Base-by-base conservation (phyloP, 495 filamentous ascomycete species). In the Aspergillus biplanus region DNA sequence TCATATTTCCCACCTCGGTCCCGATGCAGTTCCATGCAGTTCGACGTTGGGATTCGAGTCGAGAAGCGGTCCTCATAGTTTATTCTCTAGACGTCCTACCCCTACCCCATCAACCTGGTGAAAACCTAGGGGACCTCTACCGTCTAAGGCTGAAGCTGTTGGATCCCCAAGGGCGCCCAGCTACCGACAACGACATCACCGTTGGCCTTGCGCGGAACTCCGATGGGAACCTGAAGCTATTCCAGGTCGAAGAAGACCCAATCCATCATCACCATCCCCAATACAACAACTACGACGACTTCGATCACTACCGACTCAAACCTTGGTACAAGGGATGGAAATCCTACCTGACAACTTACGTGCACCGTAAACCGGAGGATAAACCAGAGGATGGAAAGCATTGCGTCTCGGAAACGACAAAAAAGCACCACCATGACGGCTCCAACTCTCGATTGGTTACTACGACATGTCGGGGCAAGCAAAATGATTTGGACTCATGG, bases 121-220 rank as follows among this genome's bases (percentile, higher is more conserved):
- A 58, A 4, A 47, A 56, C 7, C 56, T 59, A 0, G 67, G 65
- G n/a, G 68, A 67, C 5, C 63, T 74, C n/a, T 69, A 71, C 21
- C 67, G 65, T 12, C 62, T 77, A 8, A 67, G 65, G 8, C 32
- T 79, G 15, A 62, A 68, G 6, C 63, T 77, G 3, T 56, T 74
- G 44, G 69, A 76, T 53, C 50, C 58, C 21, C 64, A 70, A 4
- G 72, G 73, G 66, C 75, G 76, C 50, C 86, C 85, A 31, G 86
- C 87, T 48, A 85, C 85, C 58, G 84, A 87, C 69, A 82, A 87
- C 67, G 5, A 33, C 27, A 54, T 70, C 31, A 63, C 83, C 0
- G 75, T 89, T 3, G 82, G 78, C 33, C 70, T 89, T 7, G 70
- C 85, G 5, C 79, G 86, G 3, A 72, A 62, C 50, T 73, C 79